Percentiles rank a stretch among this genome's conserved stretches.
Evolutionary conservation across 2,329 filamentous ascomycete genomes (phyloP).

Genomic region (Apiospora pterosperma): DNA sequence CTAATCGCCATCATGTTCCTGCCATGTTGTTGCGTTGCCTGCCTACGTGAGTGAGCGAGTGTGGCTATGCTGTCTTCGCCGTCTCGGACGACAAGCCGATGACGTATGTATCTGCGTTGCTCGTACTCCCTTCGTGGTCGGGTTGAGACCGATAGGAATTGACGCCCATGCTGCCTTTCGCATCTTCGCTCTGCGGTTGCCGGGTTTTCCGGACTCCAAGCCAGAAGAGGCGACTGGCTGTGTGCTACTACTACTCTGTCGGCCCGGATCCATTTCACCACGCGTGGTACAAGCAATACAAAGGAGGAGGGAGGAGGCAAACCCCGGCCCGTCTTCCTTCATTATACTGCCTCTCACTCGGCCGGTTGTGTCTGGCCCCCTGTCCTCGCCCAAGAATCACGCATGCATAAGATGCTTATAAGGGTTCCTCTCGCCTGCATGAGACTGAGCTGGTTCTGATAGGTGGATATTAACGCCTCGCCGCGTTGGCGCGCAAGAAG

Average conservation of each 20-base stretch:
- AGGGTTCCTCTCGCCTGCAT: not conserved
- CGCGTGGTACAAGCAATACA: not conserved
- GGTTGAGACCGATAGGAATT: too few species aligned
- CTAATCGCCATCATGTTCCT: too few species aligned
- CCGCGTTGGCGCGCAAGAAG: not conserved
- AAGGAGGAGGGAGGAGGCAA: not conserved
- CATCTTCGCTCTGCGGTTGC: too few species aligned
- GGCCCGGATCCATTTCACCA: not conserved
- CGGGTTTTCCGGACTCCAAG: too few species aligned
- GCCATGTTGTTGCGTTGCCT: too few species aligned
- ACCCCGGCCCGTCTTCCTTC: not conserved
- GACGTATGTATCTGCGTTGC: too few species aligned
- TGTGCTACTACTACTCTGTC: not conserved
- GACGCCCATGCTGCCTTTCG: too few species aligned
- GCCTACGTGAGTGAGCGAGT: too few species aligned
- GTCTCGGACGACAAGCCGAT: too few species aligned
- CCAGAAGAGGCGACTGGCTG: not conserved
- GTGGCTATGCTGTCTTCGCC: too few species aligned
- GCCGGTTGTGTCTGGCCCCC: not conserved
- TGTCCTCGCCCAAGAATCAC: not conserved
- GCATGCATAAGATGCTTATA: not conserved
- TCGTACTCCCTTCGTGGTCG: too few species aligned
- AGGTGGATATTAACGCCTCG: conserved; percentile 4
- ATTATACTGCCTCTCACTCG: not conserved
- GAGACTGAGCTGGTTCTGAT: not conserved